Evolutionary conservation across 371 early-diverging fungal species (phyloP), one percentile per base, ranked within the genome.

Genomic region (Smittium culicis): DNA sequence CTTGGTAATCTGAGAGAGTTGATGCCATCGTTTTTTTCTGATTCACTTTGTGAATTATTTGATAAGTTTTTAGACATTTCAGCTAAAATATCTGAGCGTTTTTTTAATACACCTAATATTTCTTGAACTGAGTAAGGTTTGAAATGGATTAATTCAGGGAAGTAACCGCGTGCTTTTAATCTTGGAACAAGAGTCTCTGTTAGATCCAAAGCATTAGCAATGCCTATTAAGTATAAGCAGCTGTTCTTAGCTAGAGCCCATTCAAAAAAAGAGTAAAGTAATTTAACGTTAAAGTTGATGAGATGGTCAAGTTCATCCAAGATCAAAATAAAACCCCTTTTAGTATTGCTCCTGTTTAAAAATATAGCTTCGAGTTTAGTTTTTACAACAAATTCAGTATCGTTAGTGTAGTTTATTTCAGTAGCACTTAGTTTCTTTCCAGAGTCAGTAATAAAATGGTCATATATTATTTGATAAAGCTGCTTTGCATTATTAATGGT

Each of bases 241-340:
- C 91, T 87, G 5, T 77, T 69, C 1, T 83, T 79, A 34, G 79
- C 69, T 85, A 86, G 87, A 0, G 77, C 78, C 61, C 73, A 66
- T 70, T 88, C 89, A 74, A 95, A 94, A n/a, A 96, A 72, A 30
- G 86, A 83, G 74, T 94, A 93, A 17, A 95, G 76, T 0, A 90
- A 86, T n/a, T 89, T 88, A 71, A 89, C 88, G 66, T 89, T 85
- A 68, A 77, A 79, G 25, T 90, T 87, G 32, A 88, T 68, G 45
- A 96, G 78, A 16, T 89, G 85, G 73, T 96, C 96, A 67, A 95
- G 87, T 75, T 96, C 97, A 75, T 96, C 97, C 54, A 96, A 80
- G 1, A 96, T 78, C 1, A 93, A 81, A 30, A 78, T 35, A 45
- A 14, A 45, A 14, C 45, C 45, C 60, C 25, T 61, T 45, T 14